phyloP scores from a whole-genome alignment of 140 eudicot genomes.

The Ambrosia hybrid region DNA sequence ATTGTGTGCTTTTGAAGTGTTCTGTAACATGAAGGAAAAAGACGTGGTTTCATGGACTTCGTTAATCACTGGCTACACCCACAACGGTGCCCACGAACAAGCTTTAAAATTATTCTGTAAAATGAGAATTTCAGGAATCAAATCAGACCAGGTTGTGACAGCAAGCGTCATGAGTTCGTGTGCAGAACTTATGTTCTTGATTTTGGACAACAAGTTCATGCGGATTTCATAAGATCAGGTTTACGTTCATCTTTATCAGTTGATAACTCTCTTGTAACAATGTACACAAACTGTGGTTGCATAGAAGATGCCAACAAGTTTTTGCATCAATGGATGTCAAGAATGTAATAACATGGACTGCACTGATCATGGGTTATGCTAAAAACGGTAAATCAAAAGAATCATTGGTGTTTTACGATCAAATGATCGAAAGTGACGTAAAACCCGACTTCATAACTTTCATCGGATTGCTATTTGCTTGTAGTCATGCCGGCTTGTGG shows the following conservation, averaged over 20 bases:
- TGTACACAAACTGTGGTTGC: slow-evolving; percentile 81
- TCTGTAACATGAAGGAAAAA: slow-evolving; percentile 47
- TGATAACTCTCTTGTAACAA: slow-evolving; percentile 67
- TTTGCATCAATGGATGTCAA: slow-evolving; percentile 51
- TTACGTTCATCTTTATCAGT: slow-evolving; percentile 58
- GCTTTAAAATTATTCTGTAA: slow-evolving; percentile 59
- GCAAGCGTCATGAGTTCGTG: slow-evolving; percentile 75
- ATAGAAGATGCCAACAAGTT: slow-evolving; percentile 62
- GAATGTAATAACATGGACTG: slow-evolving; percentile 77
- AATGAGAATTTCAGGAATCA: slow-evolving; percentile 63
- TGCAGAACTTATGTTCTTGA: slow-evolving; percentile 63
- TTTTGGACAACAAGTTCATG: slow-evolving; percentile 82
- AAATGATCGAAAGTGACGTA: slow-evolving; percentile 57
- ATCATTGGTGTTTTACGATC: slow-evolving; percentile 51
- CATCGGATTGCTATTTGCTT: slow-evolving; percentile 77
- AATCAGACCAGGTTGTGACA: slow-evolving; percentile 57
- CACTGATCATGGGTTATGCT: slow-evolving; percentile 75
- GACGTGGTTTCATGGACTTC: slow-evolving; percentile 96
- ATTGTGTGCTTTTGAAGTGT: slow-evolving; percentile 46
- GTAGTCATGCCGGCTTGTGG: slow-evolving; percentile 86
- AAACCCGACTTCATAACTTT: slow-evolving; percentile 84
- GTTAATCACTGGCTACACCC: slow-evolving; percentile 65
- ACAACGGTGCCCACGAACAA: slow-evolving; percentile 52
- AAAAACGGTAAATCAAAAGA: slow-evolving; percentile 65
- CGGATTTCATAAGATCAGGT: slow-evolving; percentile 55